phyloP scores from a whole-genome alignment of 2,329 filamentous ascomycete genomes.

The Colletotrichum higginsianum region DNA sequence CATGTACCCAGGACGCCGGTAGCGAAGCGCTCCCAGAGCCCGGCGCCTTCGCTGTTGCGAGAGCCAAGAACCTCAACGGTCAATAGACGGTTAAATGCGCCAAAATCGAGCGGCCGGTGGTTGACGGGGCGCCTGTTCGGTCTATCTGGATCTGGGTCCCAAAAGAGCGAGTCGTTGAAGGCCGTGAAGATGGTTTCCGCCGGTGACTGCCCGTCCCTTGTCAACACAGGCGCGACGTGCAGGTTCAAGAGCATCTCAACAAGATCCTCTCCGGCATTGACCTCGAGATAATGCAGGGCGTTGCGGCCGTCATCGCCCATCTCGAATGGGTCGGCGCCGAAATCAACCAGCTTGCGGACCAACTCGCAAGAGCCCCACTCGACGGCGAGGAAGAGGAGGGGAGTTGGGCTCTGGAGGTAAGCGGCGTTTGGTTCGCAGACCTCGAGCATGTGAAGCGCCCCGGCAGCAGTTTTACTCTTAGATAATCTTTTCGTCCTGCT shows the following conservation, averaged over 20 bases:
- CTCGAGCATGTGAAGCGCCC: conserved; percentile 23
- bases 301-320: conserved; percentile 40
- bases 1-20: neutral
- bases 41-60: neutral
- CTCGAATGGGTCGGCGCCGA: conserved; percentile 42
- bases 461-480: neutral
- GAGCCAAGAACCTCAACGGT: neutral
- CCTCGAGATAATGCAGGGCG: conserved; percentile 48
- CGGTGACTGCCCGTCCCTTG: conserved; percentile 44
- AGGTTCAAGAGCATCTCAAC: conserved; percentile 46
- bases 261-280: conserved; percentile 45
- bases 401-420: conserved; percentile 22
- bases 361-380: conserved; percentile 49
- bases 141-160: no score
- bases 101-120: neutral
- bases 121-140: neutral
- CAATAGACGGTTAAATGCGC: conserved; percentile 9
- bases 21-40: conserved; percentile 37
- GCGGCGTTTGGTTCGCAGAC: conserved; percentile 2
- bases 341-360: conserved; percentile 43
- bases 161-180: conserved; percentile 25
- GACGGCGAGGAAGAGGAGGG: conserved; percentile 44
- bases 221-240: conserved; percentile 42
- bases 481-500: neutral
- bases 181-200: conserved; percentile 51